A percentile compares a stretch with the other conserved stretches of the same genome.
phyloP scores from a whole-genome alignment of 371 early-diverging fungal genomes.

The Mucor racemosus region DNA sequence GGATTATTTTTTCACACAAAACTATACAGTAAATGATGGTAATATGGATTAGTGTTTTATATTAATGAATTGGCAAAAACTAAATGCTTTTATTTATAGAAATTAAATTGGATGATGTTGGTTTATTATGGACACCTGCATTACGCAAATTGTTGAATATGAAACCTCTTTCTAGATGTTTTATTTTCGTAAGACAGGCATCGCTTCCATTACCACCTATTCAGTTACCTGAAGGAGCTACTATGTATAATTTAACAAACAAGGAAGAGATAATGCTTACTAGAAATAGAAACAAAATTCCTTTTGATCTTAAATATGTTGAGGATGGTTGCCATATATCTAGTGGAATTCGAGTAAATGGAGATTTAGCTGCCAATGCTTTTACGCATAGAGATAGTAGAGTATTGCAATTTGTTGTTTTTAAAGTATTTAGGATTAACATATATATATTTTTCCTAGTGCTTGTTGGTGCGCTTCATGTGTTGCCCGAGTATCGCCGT shows the following conservation, averaged over 20 bases:
- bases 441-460: neutral
- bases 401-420: neutral
- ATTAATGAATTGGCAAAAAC: neutral
- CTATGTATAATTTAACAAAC: neutral
- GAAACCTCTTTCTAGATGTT: slow-evolving; percentile 1
- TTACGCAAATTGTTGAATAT: neutral
- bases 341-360: slow-evolving; percentile 10
- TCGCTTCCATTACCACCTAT: neutral
- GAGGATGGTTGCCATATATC: slow-evolving; percentile 10
- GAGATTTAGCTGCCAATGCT: slow-evolving; percentile 19
- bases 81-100: neutral
- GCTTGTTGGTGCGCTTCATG: slow-evolving; percentile 18
- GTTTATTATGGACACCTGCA: slow-evolving; percentile 10
- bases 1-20: neutral
- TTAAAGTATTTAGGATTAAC: neutral
- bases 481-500: slow-evolving; percentile 13
- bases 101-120: neutral
- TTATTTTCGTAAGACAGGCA: slow-evolving; percentile 10
- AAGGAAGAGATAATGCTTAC: slow-evolving; percentile 1
- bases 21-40: neutral
- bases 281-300: slow-evolving; percentile 3
- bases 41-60: neutral
- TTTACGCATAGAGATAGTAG: slow-evolving; percentile 21
- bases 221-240: neutral
- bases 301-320: slow-evolving; percentile 7